A percentile compares a stretch with the other conserved stretches of the same genome.
Evolutionary conservation across 2,329 filamentous ascomycete genomes (phyloP).

Genomic region (Xylaria digitata): DNA sequence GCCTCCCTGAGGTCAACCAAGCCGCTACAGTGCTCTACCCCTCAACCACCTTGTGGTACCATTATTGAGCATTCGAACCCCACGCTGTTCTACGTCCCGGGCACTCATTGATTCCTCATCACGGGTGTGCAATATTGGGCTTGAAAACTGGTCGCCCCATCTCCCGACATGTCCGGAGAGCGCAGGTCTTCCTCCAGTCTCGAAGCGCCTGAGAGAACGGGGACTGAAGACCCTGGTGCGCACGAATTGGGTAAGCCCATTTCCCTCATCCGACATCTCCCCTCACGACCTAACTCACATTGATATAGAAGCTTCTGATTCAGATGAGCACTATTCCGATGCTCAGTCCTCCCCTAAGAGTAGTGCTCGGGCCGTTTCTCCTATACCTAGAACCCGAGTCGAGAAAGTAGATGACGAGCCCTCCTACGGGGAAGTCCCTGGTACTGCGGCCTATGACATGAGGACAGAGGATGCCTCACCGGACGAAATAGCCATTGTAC

Average conservation of each 20-base stretch:
- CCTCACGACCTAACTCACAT: slow-evolving; percentile 34
- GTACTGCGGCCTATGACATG: slow-evolving; percentile 67
- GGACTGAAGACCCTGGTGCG: slow-evolving; percentile 66
- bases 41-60: slow-evolving; percentile 30
- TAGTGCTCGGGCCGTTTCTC: slow-evolving; percentile 58
- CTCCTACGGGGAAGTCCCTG: slow-evolving; percentile 71
- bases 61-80: slow-evolving; percentile 12
- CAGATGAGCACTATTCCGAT: slow-evolving; percentile 77
- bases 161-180: slow-evolving; percentile 45
- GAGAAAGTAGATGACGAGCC: slow-evolving; percentile 69
- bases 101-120: slow-evolving; percentile 20
- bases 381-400: slow-evolving; percentile 68
- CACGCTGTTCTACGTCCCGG: slow-evolving; percentile 5
- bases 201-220: slow-evolving; percentile 51
- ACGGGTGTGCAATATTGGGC: slow-evolving; percentile 20
- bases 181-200: slow-evolving; percentile 47
- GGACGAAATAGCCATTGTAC: slow-evolving; percentile 67
- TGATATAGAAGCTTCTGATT: slow-evolving; percentile 61
- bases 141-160: slow-evolving; percentile 7
- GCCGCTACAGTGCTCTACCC: slow-evolving; percentile 23
- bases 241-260: slow-evolving; percentile 65
- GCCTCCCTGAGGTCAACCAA: slow-evolving; percentile 22
- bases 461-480: slow-evolving; percentile 68
- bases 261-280: slow-evolving; percentile 4
- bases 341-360: slow-evolving; percentile 63